A percentile compares a stretch with the other conserved stretches of the same genome.
Evolutionary conservation across 164 flowering plant genomes (phyloP).

Genomic region (Aristolochia contorta): DNA sequence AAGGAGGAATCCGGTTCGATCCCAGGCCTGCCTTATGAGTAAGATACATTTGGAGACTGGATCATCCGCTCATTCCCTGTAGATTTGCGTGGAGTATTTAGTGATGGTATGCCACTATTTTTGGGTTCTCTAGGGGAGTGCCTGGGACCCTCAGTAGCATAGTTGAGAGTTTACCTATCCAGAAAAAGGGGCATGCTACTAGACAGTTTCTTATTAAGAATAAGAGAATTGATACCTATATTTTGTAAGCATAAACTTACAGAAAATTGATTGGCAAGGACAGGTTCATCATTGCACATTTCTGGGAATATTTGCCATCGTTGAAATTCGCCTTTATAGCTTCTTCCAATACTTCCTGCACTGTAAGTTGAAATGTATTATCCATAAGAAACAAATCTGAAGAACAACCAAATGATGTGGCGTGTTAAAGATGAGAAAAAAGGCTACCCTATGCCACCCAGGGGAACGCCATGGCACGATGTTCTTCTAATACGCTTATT

Average conservation of each 20-base stretch:
- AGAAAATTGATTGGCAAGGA: constrained; percentile 91
- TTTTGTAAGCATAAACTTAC: constrained; percentile 35
- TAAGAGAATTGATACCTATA: not conserved
- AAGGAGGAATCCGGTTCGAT: no score
- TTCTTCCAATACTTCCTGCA: constrained; percentile 95
- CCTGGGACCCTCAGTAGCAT: no score
- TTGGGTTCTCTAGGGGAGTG: no score
- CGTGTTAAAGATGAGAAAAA: not conserved
- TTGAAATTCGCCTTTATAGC: constrained; percentile 77
- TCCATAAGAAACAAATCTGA: not conserved
- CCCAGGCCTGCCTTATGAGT: no score
- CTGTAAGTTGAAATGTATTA: constrained; percentile 26
- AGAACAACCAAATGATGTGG: not conserved
- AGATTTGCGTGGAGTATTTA: no score
- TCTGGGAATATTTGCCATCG: constrained; percentile 85
- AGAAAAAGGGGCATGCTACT: not conserved
- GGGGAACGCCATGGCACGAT: constrained; percentile 11
- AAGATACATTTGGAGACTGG: no score
- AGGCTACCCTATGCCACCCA: constrained; percentile 14
- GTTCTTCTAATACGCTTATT: not conserved
- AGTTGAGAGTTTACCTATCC: no score
- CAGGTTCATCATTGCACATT: constrained; percentile 65
- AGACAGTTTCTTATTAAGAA: not conserved
- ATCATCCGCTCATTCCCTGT: no score
- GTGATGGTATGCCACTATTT: no score